Conservation (phyloP, 1,284 basidiomycete genomes). For the Bondarzewia mesenterica region DNA sequence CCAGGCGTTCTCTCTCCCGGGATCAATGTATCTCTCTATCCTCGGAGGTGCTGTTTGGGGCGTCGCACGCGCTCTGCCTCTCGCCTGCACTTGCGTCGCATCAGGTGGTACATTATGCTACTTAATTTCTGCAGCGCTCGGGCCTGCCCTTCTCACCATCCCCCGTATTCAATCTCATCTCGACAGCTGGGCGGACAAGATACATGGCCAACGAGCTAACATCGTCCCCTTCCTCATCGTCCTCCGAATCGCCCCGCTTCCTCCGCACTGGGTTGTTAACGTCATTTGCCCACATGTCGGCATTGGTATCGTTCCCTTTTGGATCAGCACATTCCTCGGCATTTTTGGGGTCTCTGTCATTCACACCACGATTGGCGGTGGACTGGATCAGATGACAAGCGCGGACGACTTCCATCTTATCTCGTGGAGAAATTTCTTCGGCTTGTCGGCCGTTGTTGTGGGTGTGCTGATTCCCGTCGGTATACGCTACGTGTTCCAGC, state of each 20-base stretch:
- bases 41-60: constrained; percentile 96
- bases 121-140: constrained; percentile 82
- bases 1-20: constrained; percentile 94
- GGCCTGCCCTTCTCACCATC: constrained; percentile 79
- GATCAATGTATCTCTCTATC: constrained; percentile 97
- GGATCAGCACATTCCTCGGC: constrained; percentile 85
- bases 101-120: constrained; percentile 92
- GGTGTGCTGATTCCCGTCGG: constrained; percentile 92
- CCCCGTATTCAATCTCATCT: constrained; percentile 79
- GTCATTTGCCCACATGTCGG: constrained; percentile 91
- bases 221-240: constrained; percentile 88
- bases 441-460: constrained; percentile 74
- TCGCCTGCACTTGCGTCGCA: constrained; percentile 91
- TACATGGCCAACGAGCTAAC: constrained; percentile 68
- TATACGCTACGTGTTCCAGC: constrained; percentile 68
- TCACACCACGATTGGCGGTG: constrained; percentile 91
- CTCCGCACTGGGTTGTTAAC: constrained; percentile 97
- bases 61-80: constrained; percentile 78
- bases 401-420: constrained; percentile 90
- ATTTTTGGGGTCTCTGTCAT: constrained; percentile 91
- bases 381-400: constrained; percentile 91
- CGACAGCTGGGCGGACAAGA: constrained; percentile 73
- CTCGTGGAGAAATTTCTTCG: constrained; percentile 81
- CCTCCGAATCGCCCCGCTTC: constrained; percentile 88
- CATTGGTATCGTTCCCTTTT: constrained; percentile 80